Percentiles rank a stretch among this genome's conserved stretches.
phyloP scores from a whole-genome alignment of 2,329 filamentous ascomycete species.

The Penicillium sp. region DNA sequence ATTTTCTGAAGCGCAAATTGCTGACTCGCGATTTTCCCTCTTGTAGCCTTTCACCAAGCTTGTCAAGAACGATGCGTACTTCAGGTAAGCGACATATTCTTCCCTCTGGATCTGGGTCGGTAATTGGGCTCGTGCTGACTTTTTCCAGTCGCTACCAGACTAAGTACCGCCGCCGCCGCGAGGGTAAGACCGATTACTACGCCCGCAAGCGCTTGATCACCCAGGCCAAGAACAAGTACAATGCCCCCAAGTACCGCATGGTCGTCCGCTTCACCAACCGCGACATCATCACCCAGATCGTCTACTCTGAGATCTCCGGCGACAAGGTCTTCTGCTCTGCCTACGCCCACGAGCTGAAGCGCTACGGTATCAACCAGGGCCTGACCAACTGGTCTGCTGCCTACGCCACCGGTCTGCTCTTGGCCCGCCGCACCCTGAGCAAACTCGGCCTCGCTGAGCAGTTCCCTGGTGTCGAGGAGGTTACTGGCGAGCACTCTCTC shows the following conservation, averaged over 20 bases:
- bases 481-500: constrained; percentile 91
- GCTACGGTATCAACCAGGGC: constrained; percentile 96
- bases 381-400: constrained; percentile 99
- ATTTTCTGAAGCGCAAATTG: constrained; percentile 97
- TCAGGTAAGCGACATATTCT: constrained; percentile 66
- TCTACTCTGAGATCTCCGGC: constrained; percentile 91
- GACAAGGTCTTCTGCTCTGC: constrained; percentile 94
- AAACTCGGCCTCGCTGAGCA: constrained; percentile 94
- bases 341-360: constrained; percentile 96
- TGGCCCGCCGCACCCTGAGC: constrained; percentile 93
- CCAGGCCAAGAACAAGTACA: constrained; percentile 99
- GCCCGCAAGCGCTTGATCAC: constrained; percentile 98
- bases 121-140: constrained; percentile 13
- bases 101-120: neutral
- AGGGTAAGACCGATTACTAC: constrained; percentile 99
- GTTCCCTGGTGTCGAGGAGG: constrained; percentile 94
- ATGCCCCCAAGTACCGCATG: constrained; percentile 98
- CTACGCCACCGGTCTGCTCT: constrained; percentile 93
- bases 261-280: constrained; percentile 99
- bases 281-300: constrained; percentile 98
- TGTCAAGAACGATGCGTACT: constrained; percentile 98
- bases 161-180: constrained; percentile 96
- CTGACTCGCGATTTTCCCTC: constrained; percentile 75
- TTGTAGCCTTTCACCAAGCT: constrained; percentile 83
- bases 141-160: constrained; percentile 87